Percentiles rank a stretch among this genome's conserved stretches.
Conservation (phyloP, 2,329 filamentous ascomycete species). For the Acrodontium crateriforme region DNA sequence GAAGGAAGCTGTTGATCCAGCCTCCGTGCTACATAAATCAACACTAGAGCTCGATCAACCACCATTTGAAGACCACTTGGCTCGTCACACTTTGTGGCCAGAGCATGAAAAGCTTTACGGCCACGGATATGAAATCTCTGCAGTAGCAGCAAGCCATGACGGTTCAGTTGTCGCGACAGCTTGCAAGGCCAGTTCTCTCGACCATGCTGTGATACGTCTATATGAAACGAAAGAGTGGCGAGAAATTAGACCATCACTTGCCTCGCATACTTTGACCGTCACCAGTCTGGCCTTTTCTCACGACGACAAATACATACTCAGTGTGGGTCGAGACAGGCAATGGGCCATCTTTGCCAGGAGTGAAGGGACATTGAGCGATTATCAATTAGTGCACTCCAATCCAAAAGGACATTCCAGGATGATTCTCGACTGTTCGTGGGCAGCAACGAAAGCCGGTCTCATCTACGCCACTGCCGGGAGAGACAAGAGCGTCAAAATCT, state of each 20-base stretch:
- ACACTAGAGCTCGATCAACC: conserved; percentile 56
- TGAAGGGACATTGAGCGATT: conserved; percentile 29
- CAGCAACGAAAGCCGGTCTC: conserved; percentile 33
- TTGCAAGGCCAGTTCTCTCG: conserved; percentile 80
- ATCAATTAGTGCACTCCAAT: conserved; percentile 49
- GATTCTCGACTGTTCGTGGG: conserved; percentile 83
- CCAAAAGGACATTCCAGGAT: conserved; percentile 81
- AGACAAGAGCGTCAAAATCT: conserved; percentile 65
- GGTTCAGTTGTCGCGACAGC: conserved; percentile 72
- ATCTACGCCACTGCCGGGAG: conserved; percentile 78
- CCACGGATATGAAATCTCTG: conserved; percentile 92
- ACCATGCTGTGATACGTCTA: conserved; percentile 85
- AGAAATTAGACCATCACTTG: conserved; percentile 68
- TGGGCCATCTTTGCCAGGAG: conserved; percentile 67
- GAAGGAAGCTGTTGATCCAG: conserved; percentile 41
- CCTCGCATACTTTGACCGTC: conserved; percentile 76
- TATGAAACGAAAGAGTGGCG: conserved; percentile 83
- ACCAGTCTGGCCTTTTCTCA: conserved; percentile 67
- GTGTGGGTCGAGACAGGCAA: conserved; percentile 80
- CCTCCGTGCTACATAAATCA: conserved; percentile 43
- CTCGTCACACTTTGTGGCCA: conserved; percentile 85
- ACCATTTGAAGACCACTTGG: conserved; percentile 78
- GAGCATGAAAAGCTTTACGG: conserved; percentile 95
- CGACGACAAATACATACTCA: conserved; percentile 63
- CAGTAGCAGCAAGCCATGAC: conserved; percentile 64